Evolutionary conservation across 768 basidiomycete species (phyloP).

Genomic region (Leccinum subtestaceum): DNA sequence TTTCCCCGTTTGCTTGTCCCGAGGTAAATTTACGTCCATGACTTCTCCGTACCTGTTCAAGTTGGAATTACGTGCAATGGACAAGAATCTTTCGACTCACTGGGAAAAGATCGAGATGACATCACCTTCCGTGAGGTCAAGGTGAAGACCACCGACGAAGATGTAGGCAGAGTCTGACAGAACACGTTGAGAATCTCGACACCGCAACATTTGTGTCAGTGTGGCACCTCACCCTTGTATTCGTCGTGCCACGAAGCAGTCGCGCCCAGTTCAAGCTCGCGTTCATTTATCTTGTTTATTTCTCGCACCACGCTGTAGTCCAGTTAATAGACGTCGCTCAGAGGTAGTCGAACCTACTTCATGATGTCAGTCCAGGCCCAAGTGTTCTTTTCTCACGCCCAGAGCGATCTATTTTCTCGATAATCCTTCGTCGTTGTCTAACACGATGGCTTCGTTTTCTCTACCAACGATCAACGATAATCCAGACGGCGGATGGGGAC

Average conservation of each 20-base stretch:
- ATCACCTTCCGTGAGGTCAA: slow-evolving; percentile 94
- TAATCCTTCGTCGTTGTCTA: slow-evolving; percentile 1
- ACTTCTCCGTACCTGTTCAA: slow-evolving; percentile 86
- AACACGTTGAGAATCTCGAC: slow-evolving; percentile 5
- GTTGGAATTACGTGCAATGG: not conserved
- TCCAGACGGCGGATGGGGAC: slow-evolving; percentile 91
- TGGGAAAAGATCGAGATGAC: slow-evolving; percentile 97
- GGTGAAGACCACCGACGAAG: slow-evolving; percentile 85
- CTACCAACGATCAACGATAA: slow-evolving; percentile 89
- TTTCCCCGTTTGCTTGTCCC: slow-evolving; percentile 92
- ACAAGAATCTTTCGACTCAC: slow-evolving; percentile 45
- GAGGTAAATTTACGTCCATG: slow-evolving; percentile 90
- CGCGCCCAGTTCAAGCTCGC: slow-evolving; percentile 76
- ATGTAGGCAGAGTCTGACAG: slow-evolving; percentile 89
- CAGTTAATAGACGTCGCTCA: not conserved
- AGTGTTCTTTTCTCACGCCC: slow-evolving; percentile 24
- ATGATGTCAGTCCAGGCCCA: slow-evolving; percentile 50
- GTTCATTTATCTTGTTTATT: slow-evolving; percentile 91
- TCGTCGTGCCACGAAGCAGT: slow-evolving; percentile 93
- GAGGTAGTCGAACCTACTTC: slow-evolving; percentile 55
- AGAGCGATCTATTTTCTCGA: slow-evolving; percentile 18
- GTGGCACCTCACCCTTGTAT: slow-evolving; percentile 61
- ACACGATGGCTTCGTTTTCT: slow-evolving; percentile 72
- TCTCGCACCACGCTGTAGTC: slow-evolving; percentile 78
- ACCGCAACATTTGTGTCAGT: not conserved